Base-by-base conservation (phyloP, 148 eudicot species). In the Rhododendron molle region DNA sequence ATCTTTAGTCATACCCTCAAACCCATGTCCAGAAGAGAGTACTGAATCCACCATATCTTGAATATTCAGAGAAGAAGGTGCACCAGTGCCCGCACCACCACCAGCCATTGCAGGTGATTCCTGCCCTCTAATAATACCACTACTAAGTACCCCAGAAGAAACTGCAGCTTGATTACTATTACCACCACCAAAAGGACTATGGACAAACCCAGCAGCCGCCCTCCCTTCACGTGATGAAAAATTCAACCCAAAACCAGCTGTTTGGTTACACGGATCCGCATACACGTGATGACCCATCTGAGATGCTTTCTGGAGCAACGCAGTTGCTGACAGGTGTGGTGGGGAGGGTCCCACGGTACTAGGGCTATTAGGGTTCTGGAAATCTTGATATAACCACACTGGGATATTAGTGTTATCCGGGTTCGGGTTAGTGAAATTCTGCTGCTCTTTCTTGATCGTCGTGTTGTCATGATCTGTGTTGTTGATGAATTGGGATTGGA, bases 281-380 rank as follows among this genome's bases (percentile, higher is more conserved):
- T 87, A 69, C 95, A 94, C 92, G 95, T 94, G 95, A 93, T 80
- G 30, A 43, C 98, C 96, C 91, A 95, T 94, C 87, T 93, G 95
- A 49, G 97, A 94, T 89, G 98, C 98, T 88, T 92, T 93, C 83
- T 95, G 98, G 43, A 95, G 90, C 95, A 95, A 87, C 83, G 97
- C 98, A 65, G 98, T 95, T 76, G 98, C 98, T 74, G 97, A 95
- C 91, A 92, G 87, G 89, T 95, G 93, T 44, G 95, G 93, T 44
- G 95, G 89, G 15, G 90, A 76, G 54, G 86, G 90, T 16, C 93
- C 92, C 83, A 80, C 83, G 49, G 49, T 46, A 7, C 80, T 89
- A 91, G 92, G 91, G 91, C 2, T 46, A 1, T 77, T 89, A 91
- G 92, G 91, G 91, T 90, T 92, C 82, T 82, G 80, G 47, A 54